Base-by-base conservation (phyloP, 2,329 filamentous ascomycete species). In the Akanthomyces lecanii region DNA sequence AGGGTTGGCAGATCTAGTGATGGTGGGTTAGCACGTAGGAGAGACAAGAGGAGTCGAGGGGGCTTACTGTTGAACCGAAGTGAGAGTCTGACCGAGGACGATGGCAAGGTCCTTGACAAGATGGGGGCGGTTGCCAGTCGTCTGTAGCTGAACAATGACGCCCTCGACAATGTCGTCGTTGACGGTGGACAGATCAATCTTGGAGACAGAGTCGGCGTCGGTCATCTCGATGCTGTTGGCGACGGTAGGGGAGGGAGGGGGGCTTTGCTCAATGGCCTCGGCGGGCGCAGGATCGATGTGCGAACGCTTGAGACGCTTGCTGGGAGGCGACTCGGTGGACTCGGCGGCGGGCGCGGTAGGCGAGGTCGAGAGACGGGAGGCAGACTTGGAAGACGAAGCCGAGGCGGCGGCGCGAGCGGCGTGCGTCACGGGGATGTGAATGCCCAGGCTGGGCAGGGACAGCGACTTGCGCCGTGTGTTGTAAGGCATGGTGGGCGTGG, bases 391-490 rank as follows among this genome's bases (percentile, higher is more conserved):
- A 65, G 66, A 64, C 67, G 69, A 71, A 67, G 82, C 72, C 18
- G 78, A 72, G 73, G 81, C 72, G 75, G 81, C 78, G 77, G 80
- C 78, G 77, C 85, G 81, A 66, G 85, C 78, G 71, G 86, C 83
- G 71, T 87, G 80, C 70, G 83, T 81, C 71, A 89, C 85, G 67
- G 90, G 88, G 67, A 97, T 82, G 71, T 95, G 91, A 71, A 98
- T 97, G 75, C 95, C 95, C 71, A 98, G 85, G 69, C 92, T 96
- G 65, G 92, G 90, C 72, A 98, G 82, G 66, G 93, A 97, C 69
- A 99, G 82, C 73, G 92, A 97, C 82, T 98, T 98, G 77, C 93
- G 89, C 78, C 94, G 90, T 69, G 94, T 98, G 78, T 97, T 97
- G 83, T 97, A 97, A 73, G 89, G 90, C 92, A 97, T 97, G 65